Evolutionary conservation across 148 eudicot species (phyloP).

Genomic region (Rhododendron griersonianum): DNA sequence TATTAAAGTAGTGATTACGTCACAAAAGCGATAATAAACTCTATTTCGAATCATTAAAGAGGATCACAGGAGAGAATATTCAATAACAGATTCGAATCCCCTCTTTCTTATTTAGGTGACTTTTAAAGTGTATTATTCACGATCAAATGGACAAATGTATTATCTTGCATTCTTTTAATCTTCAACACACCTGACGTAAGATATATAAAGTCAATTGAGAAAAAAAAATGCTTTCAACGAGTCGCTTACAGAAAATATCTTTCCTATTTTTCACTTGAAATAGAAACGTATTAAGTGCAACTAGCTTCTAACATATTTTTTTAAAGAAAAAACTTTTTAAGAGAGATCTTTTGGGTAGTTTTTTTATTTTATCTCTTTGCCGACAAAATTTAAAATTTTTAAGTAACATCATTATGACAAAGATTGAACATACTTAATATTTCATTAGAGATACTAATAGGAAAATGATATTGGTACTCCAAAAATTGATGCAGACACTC

Average conservation of each 20-base stretch:
- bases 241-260: background rate
- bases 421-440: background rate
- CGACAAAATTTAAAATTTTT: background rate
- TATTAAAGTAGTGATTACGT: background rate
- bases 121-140: background rate
- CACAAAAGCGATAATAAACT: background rate
- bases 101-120: background rate
- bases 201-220: background rate
- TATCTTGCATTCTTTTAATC: background rate
- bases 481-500: no score
- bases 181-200: background rate
- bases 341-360: background rate
- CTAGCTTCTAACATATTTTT: background rate
- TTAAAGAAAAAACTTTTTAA: background rate
- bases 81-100: background rate
- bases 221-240: background rate
- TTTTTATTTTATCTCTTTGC: background rate
- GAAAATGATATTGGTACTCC: no score
- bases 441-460: background rate
- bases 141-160: background rate
- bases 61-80: background rate
- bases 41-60: background rate
- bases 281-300: background rate
- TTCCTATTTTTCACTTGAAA: background rate
- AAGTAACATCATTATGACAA: background rate